These are phyloP conservation scores for Marchantia paleacea DNA, from an alignment of 225 moss, liverwort and hornwort genomes.

Conservation along the genomic window DNA sequence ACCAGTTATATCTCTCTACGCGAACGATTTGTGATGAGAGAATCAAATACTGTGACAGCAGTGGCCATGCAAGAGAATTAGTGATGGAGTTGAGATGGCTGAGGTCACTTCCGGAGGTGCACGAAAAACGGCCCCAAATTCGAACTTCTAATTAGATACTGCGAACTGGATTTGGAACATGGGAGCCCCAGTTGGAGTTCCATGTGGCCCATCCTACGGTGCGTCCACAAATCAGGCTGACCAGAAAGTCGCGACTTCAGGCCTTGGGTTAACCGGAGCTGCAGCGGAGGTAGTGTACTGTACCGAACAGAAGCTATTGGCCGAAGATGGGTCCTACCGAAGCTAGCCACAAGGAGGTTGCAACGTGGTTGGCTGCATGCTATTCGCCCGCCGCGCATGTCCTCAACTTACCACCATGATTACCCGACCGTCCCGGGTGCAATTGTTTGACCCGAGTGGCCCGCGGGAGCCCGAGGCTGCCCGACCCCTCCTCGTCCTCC, in stretches of 20 bases:
- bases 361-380: constrained; percentile 2
- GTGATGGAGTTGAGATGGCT: too few species aligned
- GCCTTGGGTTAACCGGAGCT: neutral
- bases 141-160: too few species aligned
- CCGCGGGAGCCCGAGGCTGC: neutral
- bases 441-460: neutral
- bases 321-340: neutral
- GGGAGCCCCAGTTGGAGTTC: too few species aligned
- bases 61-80: too few species aligned
- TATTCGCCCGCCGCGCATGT: neutral
- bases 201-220: too few species aligned
- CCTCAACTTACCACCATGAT: neutral
- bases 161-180: too few species aligned
- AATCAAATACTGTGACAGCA: too few species aligned
- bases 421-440: neutral
- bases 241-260: neutral
- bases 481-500: neutral
- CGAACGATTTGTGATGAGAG: too few species aligned
- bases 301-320: neutral
- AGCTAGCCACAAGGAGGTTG: neutral
- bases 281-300: neutral
- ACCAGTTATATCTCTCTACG: too few species aligned
- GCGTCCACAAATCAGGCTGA: neutral
- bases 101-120: too few species aligned
- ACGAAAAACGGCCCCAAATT: too few species aligned